A percentile compares a stretch with the other conserved stretches of the same genome.
Evolutionary conservation across 768 basidiomycete genomes (phyloP).

Genomic region (Leccinum rimulosum): DNA sequence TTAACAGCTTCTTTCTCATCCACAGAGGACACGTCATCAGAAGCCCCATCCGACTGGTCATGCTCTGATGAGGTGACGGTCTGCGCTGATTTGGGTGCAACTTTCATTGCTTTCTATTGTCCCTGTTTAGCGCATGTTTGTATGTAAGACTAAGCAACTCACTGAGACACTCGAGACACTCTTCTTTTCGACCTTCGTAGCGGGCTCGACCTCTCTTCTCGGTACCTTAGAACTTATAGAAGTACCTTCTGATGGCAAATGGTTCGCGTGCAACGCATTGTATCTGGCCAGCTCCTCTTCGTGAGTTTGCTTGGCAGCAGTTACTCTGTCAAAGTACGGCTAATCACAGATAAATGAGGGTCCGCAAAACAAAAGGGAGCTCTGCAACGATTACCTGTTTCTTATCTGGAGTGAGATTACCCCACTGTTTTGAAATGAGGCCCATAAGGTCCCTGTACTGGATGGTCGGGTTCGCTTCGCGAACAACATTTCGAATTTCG

Average conservation of each 20-base stretch:
- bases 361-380: background rate
- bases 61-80: slow-evolving; percentile 28
- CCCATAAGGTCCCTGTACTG: slow-evolving; percentile 69
- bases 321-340: slow-evolving; percentile 42
- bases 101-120: slow-evolving; percentile 25
- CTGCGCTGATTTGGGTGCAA: slow-evolving; percentile 23
- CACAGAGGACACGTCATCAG: slow-evolving; percentile 24
- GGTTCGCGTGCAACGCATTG: slow-evolving; percentile 51
- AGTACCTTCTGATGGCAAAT: slow-evolving; percentile 45
- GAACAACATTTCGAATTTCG: slow-evolving; percentile 73
- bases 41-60: slow-evolving; percentile 32
- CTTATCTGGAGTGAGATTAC: slow-evolving; percentile 57
- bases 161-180: slow-evolving; percentile 15
- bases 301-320: slow-evolving; percentile 61
- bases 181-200: slow-evolving; percentile 29
- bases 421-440: slow-evolving; percentile 76
- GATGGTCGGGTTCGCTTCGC: slow-evolving; percentile 59
- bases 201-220: slow-evolving; percentile 27
- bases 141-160: slow-evolving; percentile 13
- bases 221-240: slow-evolving; percentile 28
- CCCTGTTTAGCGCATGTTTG: slow-evolving; percentile 16
- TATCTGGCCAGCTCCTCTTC: slow-evolving; percentile 63
- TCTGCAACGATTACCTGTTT: slow-evolving; percentile 62
- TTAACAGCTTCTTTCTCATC: slow-evolving; percentile 21
- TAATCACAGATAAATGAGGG: slow-evolving; percentile 8